Evolutionary conservation across 2,329 filamentous ascomycete genomes (phyloP), one percentile per base, ranked within the genome.

Genomic region (Beauveria sp.): DNA sequence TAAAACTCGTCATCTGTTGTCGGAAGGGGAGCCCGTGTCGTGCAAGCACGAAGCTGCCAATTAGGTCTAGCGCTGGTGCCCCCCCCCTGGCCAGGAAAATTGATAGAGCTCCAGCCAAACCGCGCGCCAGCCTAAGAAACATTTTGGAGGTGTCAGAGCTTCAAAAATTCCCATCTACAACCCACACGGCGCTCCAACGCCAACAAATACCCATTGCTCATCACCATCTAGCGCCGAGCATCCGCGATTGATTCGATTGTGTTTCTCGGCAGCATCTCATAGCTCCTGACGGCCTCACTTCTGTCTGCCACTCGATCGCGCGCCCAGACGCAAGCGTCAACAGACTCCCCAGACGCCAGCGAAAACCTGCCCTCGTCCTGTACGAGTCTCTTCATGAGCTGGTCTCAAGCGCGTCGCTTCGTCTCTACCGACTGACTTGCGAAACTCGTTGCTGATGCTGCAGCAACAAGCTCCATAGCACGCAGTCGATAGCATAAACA

Each of bases 101-200:
- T 62, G 18, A 34, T 28, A 62, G 52, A 62, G 60, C 60, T 62
- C 54, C 60, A 58, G 52, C 34, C 58, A 55, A 55, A 47, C 43
- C 34, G 5, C 56, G 45, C 58, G 57, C 49, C 40, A 45, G 47
- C 47, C 57, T 20, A 46, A 50, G 58, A 61, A 61, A 61, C 51
- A 51, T 61, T 61, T 55, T 54, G 14, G 51, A 57, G 38, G 40
- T 52, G 26, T 14, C 43, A 56, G 24, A 56, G 59, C 59, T 61
- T 56, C 59, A 26, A 56, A 61, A 55, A 55, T 30, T 61, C 52
- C 51, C 52, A 56, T 56, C 59, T 53, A 10, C 57, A 60, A 60
- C 26, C 57, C 26, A 38, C 52, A 56, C 52, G 59, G 59, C 59
- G 52, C 34, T 18, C 28, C 45, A 28, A 42, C 59, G 59, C 52